Conservation (phyloP, 108 stramenopile genomes). For the Nitzschia palea region DNA sequence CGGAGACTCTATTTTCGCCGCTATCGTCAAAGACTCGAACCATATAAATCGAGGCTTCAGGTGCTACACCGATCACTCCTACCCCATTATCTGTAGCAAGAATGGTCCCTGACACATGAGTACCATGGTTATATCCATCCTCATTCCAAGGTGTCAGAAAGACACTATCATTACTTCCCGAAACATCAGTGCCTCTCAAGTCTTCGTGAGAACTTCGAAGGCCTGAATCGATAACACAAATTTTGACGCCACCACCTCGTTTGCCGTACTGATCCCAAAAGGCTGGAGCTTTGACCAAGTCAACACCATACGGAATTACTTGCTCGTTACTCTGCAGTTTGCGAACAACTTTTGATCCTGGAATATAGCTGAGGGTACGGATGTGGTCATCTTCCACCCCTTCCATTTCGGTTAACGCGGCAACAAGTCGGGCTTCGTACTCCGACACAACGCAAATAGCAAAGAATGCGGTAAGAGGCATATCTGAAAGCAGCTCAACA, state of each 20-base stretch:
- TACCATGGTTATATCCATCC: slow-evolving; percentile 34
- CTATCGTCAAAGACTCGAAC: slow-evolving; percentile 35
- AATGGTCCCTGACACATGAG: slow-evolving; percentile 68
- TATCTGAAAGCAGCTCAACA: slow-evolving; percentile 1
- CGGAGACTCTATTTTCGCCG: slow-evolving; percentile 18
- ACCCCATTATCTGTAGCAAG: slow-evolving; percentile 45
- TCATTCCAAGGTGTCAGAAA: slow-evolving; percentile 13
- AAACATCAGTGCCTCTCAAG: slow-evolving; percentile 5
- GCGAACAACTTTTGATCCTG: slow-evolving; percentile 1
- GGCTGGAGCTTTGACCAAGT: slow-evolving; percentile 22
- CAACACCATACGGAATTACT: slow-evolving; percentile 13
- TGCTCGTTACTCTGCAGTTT: not conserved
- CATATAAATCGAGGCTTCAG: slow-evolving; percentile 33
- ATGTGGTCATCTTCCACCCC: slow-evolving; percentile 8
- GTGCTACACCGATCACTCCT: slow-evolving; percentile 55
- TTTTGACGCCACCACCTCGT: slow-evolving; percentile 22
- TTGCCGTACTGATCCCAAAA: slow-evolving; percentile 14
- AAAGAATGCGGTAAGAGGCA: slow-evolving; percentile 11
- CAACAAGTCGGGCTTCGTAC: not conserved
- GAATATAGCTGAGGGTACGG: slow-evolving; percentile 7
- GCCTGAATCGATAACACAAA: slow-evolving; percentile 65
- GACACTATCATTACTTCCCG: not conserved
- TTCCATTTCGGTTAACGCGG: not conserved
- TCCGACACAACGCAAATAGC: slow-evolving; percentile 4
- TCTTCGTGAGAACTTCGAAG: slow-evolving; percentile 38